These are phyloP conservation scores for Cicer chorassanicum DNA, from an alignment of 306 rosid genomes.

Conservation along the genomic window DNA sequence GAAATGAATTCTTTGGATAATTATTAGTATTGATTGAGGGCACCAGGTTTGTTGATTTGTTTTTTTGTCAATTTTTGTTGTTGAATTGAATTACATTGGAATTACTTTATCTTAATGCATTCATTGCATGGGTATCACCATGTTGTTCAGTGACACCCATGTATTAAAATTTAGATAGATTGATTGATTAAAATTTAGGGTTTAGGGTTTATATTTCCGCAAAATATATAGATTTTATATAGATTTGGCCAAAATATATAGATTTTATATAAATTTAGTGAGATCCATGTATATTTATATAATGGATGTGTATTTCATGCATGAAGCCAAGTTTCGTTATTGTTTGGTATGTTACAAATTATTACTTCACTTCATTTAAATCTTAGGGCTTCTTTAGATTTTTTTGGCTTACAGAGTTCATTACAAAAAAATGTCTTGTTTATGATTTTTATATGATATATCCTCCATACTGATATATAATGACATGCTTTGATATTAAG, in stretches of 20 bases:
- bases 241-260: too few relatives aligned
- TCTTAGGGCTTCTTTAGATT: background rate
- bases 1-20: conserved; percentile 39
- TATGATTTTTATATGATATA: background rate
- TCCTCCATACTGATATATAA: background rate
- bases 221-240: too few relatives aligned
- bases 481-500: background rate
- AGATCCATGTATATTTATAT: background rate
- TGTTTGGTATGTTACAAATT: background rate
- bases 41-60: conserved; percentile 51
- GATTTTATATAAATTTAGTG: too few relatives aligned
- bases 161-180: too few relatives aligned
- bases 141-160: too few relatives aligned
- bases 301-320: background rate
- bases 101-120: background rate
- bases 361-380: background rate
- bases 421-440: background rate
- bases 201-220: too few relatives aligned
- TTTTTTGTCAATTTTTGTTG: background rate
- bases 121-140: conserved; percentile 19
- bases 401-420: background rate
- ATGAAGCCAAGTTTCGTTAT: background rate
- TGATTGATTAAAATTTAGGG: too few relatives aligned
- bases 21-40: conserved; percentile 10
- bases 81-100: background rate